phyloP scores from a whole-genome alignment of 352 stramenopile species.

The Phytophthora aleatoria region DNA sequence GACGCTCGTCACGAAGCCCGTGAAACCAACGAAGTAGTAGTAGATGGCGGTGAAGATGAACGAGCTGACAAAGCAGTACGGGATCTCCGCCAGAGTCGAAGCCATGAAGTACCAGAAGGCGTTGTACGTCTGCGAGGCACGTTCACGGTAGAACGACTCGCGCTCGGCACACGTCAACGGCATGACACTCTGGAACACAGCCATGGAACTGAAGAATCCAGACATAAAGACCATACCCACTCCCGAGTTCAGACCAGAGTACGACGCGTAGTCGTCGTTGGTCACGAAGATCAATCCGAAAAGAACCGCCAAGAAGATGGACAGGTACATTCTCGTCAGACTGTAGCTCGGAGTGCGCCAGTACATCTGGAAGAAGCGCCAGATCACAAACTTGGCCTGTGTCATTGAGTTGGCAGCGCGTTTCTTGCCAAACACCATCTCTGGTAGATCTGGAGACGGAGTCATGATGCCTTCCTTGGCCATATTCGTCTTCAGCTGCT shows the following conservation, averaged over 20 bases:
- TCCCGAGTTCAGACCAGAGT: slow-evolving; percentile 26
- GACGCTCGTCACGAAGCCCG: slow-evolving; percentile 27
- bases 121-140: slow-evolving; percentile 49
- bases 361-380: slow-evolving; percentile 15
- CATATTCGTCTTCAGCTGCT: slow-evolving; percentile 11
- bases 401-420: slow-evolving; percentile 20
- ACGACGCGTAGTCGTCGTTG: slow-evolving; percentile 30
- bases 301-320: slow-evolving; percentile 60
- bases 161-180: slow-evolving; percentile 71
- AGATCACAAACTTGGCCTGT: slow-evolving; percentile 2
- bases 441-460: slow-evolving; percentile 20
- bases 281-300: slow-evolving; percentile 58
- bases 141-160: slow-evolving; percentile 83
- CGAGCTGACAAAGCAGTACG: slow-evolving; percentile 18
- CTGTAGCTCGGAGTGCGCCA: slow-evolving; percentile 53
- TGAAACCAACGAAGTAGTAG: slow-evolving; percentile 10
- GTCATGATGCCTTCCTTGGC: slow-evolving; percentile 22
- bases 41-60: slow-evolving; percentile 6
- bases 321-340: slow-evolving; percentile 59
- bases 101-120: slow-evolving; percentile 33
- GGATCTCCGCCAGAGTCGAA: slow-evolving; percentile 21
- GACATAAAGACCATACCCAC: slow-evolving; percentile 74
- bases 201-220: slow-evolving; percentile 48
- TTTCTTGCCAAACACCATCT: slow-evolving; percentile 34
- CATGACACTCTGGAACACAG: slow-evolving; percentile 16